Base-by-base conservation (phyloP, 352 stramenopile genomes). In the Phytophthora sansomeana region DNA sequence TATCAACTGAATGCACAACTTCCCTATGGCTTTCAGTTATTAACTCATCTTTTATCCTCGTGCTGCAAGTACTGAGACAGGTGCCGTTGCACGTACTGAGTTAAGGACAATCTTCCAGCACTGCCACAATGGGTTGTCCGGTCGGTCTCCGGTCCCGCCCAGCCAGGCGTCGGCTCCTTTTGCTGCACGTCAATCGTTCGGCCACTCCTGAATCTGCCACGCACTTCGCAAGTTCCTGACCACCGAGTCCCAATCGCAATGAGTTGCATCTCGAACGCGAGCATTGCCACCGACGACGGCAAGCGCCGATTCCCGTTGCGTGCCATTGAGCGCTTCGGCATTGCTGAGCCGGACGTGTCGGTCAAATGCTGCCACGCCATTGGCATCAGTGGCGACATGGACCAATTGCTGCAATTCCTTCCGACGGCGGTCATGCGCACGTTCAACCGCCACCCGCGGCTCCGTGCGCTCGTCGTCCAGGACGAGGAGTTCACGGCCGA, bases 381-480 rank as follows among this genome's bases (percentile, higher is more conserved):
- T 35, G 36, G 47, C 21, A 67, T 87, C 19, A 67, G 56, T 24
- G 75, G 76, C 13, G 55, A 76, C 28, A 82, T 75, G 26, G 39
- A 78, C 6, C 66, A 78, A 43, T n/a, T 90, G 19, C 41, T 85
- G n/a, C 57, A 28, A 0, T 72, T 67, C 24, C 42, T 92, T 14
- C 83, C 83, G 3, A 77, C 56, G 0, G 83, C 83, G 0, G 66
- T 88, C 36, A 72, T 87, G 58, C 62, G 63, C 3, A 85, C 83
- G 0, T 89, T 83, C 58, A 92, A 92, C 65, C 63, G 80, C 16
- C 74, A 89, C 54, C 79, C 83, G 9, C 79, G 77, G 21, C 79
- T 92, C 56, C 83, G 83, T 1, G 49, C 64, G 1, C n/a, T 75
- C 13, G 32, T 83, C n/a, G 14, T 83, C 32, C 60, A 72, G 39